phyloP scores from a whole-genome alignment of 768 basidiomycete genomes.

The Pleurotus ostreatus region DNA sequence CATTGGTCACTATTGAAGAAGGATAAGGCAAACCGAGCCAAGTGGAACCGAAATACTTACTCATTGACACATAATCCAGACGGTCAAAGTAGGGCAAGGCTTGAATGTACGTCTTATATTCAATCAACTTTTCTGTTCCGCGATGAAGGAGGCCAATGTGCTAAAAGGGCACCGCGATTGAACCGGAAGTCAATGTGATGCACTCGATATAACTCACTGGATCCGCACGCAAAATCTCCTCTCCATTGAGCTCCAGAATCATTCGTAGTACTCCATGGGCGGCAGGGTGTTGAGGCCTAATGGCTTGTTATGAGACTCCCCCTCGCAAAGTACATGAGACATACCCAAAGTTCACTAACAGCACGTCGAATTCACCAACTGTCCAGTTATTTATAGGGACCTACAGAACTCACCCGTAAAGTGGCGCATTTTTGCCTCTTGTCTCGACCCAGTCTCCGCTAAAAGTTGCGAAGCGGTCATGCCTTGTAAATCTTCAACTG shows the following conservation, averaged over 20 bases:
- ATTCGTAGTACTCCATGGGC: constrained; percentile 97
- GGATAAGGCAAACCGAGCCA: not conserved
- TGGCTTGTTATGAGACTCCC: not conserved
- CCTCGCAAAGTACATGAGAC: constrained; percentile 23
- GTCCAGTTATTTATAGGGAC: not conserved
- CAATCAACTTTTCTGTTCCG: constrained; percentile 97
- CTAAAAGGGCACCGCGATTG: constrained; percentile 28
- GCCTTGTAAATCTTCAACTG: constrained; percentile 82
- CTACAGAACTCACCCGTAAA: constrained; percentile 70
- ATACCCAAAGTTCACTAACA: constrained; percentile 89
- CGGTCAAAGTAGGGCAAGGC: constrained; percentile 99
- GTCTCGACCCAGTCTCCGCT: constrained; percentile 63
- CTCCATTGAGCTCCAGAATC: constrained; percentile 96
- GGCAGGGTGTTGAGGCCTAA: constrained; percentile 94
- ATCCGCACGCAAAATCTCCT: constrained; percentile 86
- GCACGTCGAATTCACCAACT: not conserved
- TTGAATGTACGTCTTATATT: constrained; percentile 98
- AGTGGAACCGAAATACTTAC: constrained; percentile 41
- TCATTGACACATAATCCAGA: constrained; percentile 99
- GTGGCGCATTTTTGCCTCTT: constrained; percentile 83
- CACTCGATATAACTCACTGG: constrained; percentile 47
- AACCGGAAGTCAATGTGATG: not conserved
- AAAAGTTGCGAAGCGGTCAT: constrained; percentile 79
- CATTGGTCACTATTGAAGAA: constrained; percentile 85
- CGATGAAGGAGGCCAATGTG: constrained; percentile 96